Percentiles rank a stretch among this genome's conserved stretches.
phyloP scores from a whole-genome alignment of 1,139 yeast species.

The Yamadazyma oceani region DNA sequence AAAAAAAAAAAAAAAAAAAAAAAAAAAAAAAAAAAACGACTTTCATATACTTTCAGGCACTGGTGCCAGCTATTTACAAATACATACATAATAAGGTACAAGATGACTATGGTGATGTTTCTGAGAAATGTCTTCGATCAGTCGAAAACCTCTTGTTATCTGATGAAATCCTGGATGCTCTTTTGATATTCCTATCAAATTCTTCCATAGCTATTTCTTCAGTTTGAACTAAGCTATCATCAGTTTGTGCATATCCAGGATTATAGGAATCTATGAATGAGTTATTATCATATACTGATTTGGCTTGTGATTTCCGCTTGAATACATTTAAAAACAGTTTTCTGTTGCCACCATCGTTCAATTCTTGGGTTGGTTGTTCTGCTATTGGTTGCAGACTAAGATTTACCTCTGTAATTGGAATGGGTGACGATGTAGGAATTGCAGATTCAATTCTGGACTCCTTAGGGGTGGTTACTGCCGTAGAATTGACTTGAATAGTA shows the following conservation, averaged over 20 bases:
- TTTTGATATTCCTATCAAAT: slow-evolving; percentile 28
- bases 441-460: background rate
- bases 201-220: slow-evolving; percentile 54
- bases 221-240: slow-evolving; percentile 29
- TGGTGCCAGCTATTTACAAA: too few relatives aligned
- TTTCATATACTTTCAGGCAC: too few relatives aligned
- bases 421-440: background rate
- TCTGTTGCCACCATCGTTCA: slow-evolving; percentile 11
- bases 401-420: background rate
- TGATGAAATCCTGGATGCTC: slow-evolving; percentile 26
- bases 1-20: too few relatives aligned
- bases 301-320: slow-evolving; percentile 26
- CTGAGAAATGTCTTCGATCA: slow-evolving; percentile 1
- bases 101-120: slow-evolving; percentile 1
- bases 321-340: slow-evolving; percentile 28
- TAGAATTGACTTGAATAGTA: slow-evolving; percentile 12
- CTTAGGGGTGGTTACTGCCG: background rate
- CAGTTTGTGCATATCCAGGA: slow-evolving; percentile 15
- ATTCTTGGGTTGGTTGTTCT: background rate
- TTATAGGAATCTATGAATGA: slow-evolving; percentile 34
- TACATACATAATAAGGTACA: too few relatives aligned
- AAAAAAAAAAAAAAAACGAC: too few relatives aligned
- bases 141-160: slow-evolving; percentile 21
- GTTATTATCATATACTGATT: slow-evolving; percentile 29
- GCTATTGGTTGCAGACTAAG: background rate